Evolutionary conservation across 2,329 filamentous ascomycete genomes (phyloP), one percentile per base, ranked within the genome.

Genomic region (Trichoderma breve): DNA sequence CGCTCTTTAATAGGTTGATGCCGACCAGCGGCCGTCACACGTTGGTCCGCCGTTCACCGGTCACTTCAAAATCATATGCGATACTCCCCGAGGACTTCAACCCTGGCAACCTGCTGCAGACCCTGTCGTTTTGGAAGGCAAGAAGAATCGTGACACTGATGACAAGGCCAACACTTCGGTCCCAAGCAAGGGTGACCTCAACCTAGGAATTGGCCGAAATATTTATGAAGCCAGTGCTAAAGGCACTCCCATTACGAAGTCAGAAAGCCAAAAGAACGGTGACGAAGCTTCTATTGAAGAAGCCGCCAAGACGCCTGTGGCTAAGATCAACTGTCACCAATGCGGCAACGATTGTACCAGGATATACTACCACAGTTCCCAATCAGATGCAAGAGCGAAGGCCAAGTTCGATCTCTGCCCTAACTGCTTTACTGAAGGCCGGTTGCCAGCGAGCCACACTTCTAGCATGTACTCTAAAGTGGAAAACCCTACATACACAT

Each of bases 1-100:
- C 15, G 15, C 39, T 55, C n/a, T n/a, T n/a, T 18, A 18, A 43
- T 74, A 98, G 95, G 95, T 99, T 78, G 96, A 99, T 82, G 93
- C 95, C 34, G 95, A 98, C 80, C 95, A 96, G 76, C 90, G 96
- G 72, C 96, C 96, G 11, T 98, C 96, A 2, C 96, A 95, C 80
- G 95, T 98, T 76, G 95, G 95, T 1, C 95, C 96, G 3, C 96
- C 96, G 7, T 98, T 98, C 79, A 99, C 96, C 4, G 96, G 96
- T 51, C 96, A 99, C 81, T 99, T 99, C 88, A 92, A 94, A 81
- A 91, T 98, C 73, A 95, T 95, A 71, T 96, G 94, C 79, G 96
- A 99, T 80, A 99, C 96, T 0, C 96, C 96, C 68, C 91, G 96
- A 72, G 96, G 96, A 47, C 88, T 99, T 66, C 95, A 98, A 81